These are phyloP conservation scores for Lagenidium giganteum DNA, from an alignment of 352 stramenopile genomes.

Conservation along the genomic window DNA sequence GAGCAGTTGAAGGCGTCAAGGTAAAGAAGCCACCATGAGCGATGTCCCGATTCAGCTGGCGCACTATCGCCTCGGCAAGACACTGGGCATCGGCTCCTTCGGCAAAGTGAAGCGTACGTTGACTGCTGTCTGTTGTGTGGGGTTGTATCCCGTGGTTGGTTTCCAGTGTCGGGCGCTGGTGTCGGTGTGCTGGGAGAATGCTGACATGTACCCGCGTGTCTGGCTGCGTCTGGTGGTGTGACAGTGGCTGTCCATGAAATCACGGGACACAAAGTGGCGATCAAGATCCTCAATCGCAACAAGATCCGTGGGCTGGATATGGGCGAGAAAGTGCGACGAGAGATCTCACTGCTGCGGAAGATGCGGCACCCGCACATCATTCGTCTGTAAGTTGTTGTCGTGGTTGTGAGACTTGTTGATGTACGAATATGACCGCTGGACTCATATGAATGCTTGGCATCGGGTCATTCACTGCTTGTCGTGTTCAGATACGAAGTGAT, in stretches of 20 bases:
- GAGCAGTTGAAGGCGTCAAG: not conserved
- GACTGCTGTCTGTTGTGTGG: not conserved
- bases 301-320: slow-evolving; percentile 99
- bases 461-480: not conserved
- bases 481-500: slow-evolving; percentile 93
- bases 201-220: not conserved
- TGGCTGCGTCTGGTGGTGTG: not conserved
- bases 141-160: not conserved
- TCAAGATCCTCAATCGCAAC: slow-evolving; percentile 99
- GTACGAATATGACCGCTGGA: not conserved
- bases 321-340: slow-evolving; percentile 98
- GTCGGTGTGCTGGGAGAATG: not conserved
- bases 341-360: slow-evolving; percentile 99
- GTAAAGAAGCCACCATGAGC: slow-evolving; percentile 36
- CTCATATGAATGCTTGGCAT: not conserved
- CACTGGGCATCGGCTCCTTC: slow-evolving; percentile 99
- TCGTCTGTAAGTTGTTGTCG: slow-evolving; percentile 81
- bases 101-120: slow-evolving; percentile 97
- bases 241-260: slow-evolving; percentile 97
- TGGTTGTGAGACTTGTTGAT: not conserved
- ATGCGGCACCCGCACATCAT: slow-evolving; percentile 99
- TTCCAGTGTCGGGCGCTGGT: not conserved
- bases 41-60: slow-evolving; percentile 94
- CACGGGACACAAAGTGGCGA: slow-evolving; percentile 98
- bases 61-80: slow-evolving; percentile 98